Evolutionary conservation across 225 moss, liverwort and hornwort species (phyloP).

Genomic region (Lunularia cruciata): DNA sequence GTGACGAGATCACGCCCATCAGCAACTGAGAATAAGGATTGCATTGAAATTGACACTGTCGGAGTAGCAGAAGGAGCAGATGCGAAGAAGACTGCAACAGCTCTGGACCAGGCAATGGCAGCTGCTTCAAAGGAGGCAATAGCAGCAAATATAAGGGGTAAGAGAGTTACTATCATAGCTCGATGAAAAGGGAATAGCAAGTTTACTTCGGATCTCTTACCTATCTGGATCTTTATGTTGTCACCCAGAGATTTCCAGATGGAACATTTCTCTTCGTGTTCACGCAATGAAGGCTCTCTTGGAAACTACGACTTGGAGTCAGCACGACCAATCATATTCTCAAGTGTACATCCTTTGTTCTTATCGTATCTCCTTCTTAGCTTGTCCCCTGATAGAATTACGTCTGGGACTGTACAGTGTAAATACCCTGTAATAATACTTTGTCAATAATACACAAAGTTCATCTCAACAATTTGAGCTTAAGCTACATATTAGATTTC

Average conservation of each 20-base stretch:
- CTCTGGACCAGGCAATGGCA: constrained; percentile 69
- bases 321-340: constrained; percentile 6
- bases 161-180: constrained; percentile 31
- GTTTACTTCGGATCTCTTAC: background rate
- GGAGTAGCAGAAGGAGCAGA: constrained; percentile 83
- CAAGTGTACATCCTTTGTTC: constrained; percentile 10
- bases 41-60: constrained; percentile 71
- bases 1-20: constrained; percentile 27
- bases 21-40: constrained; percentile 37
- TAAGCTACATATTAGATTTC: constrained; percentile 1
- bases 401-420: constrained; percentile 23
- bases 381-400: constrained; percentile 6
- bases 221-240: background rate
- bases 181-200: background rate
- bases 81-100: constrained; percentile 54
- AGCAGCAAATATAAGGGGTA: constrained; percentile 53
- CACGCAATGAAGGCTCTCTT: background rate
- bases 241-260: background rate
- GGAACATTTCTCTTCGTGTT: constrained; percentile 1
- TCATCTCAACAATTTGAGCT: constrained; percentile 17
- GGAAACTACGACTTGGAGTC: background rate
- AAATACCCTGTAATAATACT: constrained; percentile 16
- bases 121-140: constrained; percentile 72
- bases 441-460: constrained; percentile 17
- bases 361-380: background rate